Evolutionary conservation across 1,284 basidiomycete species (phyloP).

Genomic region (Neonothopanus nambi): DNA sequence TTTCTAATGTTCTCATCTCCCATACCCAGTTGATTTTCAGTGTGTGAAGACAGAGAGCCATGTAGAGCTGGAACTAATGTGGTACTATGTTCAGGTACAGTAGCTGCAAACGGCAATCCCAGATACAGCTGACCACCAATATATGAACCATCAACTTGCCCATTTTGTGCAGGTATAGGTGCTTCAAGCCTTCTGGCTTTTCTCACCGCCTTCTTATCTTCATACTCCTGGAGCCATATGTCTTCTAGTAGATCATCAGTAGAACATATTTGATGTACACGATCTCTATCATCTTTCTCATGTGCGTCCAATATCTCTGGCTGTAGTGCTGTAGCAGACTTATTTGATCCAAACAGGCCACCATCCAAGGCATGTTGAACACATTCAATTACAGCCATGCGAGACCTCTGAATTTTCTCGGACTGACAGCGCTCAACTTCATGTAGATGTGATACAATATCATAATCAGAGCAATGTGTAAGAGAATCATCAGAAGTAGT

Average conservation of each 20-base stretch:
- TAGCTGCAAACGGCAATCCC: not conserved
- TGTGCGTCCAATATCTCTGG: not conserved
- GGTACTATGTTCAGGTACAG: not conserved
- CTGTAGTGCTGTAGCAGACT: not conserved
- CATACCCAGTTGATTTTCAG: not conserved
- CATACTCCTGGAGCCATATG: not conserved
- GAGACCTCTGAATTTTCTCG: too few relatives aligned
- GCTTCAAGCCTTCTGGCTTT: too few relatives aligned
- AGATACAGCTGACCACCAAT: too few relatives aligned
- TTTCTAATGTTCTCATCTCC: too few relatives aligned
- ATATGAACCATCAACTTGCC: too few relatives aligned
- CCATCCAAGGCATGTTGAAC: not conserved
- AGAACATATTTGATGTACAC: not conserved
- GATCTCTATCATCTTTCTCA: too few relatives aligned
- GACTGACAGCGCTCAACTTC: not conserved
- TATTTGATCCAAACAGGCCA: not conserved
- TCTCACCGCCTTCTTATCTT: not conserved
- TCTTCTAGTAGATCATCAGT: not conserved
- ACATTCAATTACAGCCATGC: too few relatives aligned
- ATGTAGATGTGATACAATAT: not conserved
- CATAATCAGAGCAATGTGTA: not conserved
- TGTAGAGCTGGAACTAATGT: not conserved
- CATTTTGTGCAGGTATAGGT: too few relatives aligned
- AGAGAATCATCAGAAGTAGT: not conserved
- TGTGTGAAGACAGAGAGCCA: too few relatives aligned